Base-by-base conservation (phyloP, 768 basidiomycete species). In the Leccinum uliginosum region DNA sequence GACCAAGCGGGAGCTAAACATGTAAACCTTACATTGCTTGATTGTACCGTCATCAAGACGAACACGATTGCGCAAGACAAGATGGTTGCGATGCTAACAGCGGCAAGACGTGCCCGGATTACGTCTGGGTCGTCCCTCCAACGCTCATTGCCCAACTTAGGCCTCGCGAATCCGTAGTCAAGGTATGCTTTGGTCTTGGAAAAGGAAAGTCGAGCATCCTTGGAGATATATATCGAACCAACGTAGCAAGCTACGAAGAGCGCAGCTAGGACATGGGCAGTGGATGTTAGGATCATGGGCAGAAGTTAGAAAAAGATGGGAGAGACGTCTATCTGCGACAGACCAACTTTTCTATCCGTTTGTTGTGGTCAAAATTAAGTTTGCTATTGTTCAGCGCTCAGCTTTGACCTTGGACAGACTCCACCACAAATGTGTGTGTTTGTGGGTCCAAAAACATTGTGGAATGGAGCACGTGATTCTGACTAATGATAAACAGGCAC, bases 41-140 rank as follows among this genome's bases (percentile, higher is more conserved):
- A 57, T 30, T 67, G 46, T 17, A 49, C 46, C 64, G 68, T 74
- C 54, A 83, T 60, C 50, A 85, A 59, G 61, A 65, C 59, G 45
- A 75, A 79, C 7, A 93, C 78, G 1, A 77, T 69, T 6, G 67
- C 62, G 46, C 87, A 82, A 62, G 84, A 86, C 1, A 80, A 56
- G 0, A 81, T 43, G 2, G 90, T 91, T 44, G 87, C 86, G 26
- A 81, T 44, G 24, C 76, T 75, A 5, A 87, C 93, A 4, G 89
- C 87, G 15, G 77, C 65, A 53, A 97, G 73, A 21, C 96, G 79
- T 6, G 89, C 86, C n/a, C 80, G 78, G 58, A 98, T 93, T 6
- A 96, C 90, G 38, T 80, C 80, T 1, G 93, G 87, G 65, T 96
- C 89, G 67, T 98, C 88, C 59, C 95, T 79, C 82, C 83, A 85